Conservation (phyloP, 306 rosid genomes). For the Corylus heterophylla region DNA sequence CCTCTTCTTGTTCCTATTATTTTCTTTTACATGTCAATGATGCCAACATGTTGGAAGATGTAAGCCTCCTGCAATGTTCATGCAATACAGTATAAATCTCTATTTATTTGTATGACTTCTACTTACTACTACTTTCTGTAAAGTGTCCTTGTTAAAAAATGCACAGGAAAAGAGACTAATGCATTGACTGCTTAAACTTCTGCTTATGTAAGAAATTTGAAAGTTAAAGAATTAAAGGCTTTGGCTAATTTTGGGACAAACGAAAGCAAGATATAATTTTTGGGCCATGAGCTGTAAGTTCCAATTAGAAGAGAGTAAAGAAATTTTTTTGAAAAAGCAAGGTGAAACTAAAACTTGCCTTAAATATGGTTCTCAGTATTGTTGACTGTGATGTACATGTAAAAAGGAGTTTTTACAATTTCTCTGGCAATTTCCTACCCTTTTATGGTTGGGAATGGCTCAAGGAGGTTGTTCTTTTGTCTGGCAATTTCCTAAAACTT, state of each 20-base stretch:
- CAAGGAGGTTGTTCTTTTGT: not conserved
- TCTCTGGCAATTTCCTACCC: not conserved
- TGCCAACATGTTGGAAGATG: not conserved
- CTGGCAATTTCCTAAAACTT: not conserved
- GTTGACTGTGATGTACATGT: not conserved
- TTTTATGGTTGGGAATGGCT: not conserved
- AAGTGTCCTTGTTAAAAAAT: not conserved
- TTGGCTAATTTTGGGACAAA: not conserved
- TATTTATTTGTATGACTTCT: not conserved
- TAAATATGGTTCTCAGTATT: not conserved
- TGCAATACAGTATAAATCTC: not conserved
- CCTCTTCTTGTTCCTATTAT: not conserved
- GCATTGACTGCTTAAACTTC: not conserved
- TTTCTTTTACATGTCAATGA: not conserved
- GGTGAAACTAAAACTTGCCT: not conserved
- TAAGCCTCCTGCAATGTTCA: not conserved
- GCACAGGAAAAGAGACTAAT: not conserved
- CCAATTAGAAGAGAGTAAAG: not conserved
- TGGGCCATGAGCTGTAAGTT: not conserved
- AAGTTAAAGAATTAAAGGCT: not conserved
- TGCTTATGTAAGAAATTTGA: not conserved
- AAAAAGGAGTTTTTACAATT: not conserved
- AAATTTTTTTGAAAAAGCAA: not conserved
- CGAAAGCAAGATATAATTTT: not conserved
- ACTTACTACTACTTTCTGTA: not conserved